Conservation (phyloP, 371 early-diverging fungal genomes). For the Apophysomyces trapeziformis region DNA sequence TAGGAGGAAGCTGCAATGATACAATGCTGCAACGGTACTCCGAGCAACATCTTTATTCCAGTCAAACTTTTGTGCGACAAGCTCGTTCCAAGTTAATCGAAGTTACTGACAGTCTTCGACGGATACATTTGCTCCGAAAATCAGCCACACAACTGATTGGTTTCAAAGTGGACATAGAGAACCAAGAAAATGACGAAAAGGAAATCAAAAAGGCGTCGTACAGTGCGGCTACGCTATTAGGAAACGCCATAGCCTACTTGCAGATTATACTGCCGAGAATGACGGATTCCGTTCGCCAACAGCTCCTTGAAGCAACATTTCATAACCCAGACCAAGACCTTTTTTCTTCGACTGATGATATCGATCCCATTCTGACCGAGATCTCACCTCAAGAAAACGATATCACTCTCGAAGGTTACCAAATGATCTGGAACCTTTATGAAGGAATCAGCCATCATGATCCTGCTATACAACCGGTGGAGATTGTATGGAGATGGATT, state of each 20-base stretch:
- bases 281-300: neutral
- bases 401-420: neutral
- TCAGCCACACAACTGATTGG: neutral
- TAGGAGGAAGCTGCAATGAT: slow-evolving; percentile 4
- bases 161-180: neutral
- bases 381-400: neutral
- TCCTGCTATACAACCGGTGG: neutral
- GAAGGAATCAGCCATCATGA: neutral
- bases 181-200: neutral
- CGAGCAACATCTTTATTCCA: neutral
- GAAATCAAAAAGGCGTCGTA: neutral
- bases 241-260: neutral
- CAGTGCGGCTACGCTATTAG: neutral
- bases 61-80: neutral
- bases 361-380: neutral
- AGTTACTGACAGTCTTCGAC: neutral
- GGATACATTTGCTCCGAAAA: neutral
- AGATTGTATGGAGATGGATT: neutral
- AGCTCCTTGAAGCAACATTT: neutral
- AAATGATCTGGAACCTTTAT: neutral
- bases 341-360: neutral
- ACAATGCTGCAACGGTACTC: neutral
- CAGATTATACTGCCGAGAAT: neutral
- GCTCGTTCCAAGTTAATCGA: neutral
- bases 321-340: neutral